phyloP scores from a whole-genome alignment of 176 grass and related monocot genomes.

The Carex pumila region DNA sequence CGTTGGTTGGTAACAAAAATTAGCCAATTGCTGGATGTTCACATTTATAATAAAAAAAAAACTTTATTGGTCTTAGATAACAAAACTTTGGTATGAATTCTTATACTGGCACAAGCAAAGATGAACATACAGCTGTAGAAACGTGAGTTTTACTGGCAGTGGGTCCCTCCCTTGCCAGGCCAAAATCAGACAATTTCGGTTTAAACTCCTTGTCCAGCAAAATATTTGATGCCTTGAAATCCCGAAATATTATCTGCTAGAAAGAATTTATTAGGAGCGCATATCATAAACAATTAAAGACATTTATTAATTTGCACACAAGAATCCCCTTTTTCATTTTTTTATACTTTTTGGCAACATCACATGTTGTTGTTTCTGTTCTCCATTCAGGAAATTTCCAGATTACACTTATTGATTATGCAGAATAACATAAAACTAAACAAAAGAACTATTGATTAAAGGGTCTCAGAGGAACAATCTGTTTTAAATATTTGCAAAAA shows the following conservation, averaged over 20 bases:
- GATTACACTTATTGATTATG: background rate
- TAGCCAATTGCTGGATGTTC: background rate
- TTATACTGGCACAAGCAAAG: background rate
- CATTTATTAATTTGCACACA: background rate
- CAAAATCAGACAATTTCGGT: conserved; percentile 84
- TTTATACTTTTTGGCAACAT: background rate
- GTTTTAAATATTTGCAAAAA: background rate
- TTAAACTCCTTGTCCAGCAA: conserved; percentile 64
- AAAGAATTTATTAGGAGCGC: background rate
- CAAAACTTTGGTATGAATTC: background rate
- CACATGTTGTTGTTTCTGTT: background rate
- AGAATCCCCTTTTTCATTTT: background rate
- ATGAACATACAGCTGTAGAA: conserved; percentile 50
- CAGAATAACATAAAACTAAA: background rate
- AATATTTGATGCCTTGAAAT: conserved; percentile 88
- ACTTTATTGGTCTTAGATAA: background rate
- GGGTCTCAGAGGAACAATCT: background rate
- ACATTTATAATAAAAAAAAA: background rate
- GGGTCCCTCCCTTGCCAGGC: conserved; percentile 74
- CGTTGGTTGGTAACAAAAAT: background rate
- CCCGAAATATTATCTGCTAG: conserved; percentile 77
- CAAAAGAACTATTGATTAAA: background rate
- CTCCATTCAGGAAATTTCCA: background rate
- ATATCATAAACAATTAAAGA: background rate
- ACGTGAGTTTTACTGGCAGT: conserved; percentile 65